Conservation (phyloP, 1,284 basidiomycete genomes). For the Ceratobasidium sp. region DNA sequence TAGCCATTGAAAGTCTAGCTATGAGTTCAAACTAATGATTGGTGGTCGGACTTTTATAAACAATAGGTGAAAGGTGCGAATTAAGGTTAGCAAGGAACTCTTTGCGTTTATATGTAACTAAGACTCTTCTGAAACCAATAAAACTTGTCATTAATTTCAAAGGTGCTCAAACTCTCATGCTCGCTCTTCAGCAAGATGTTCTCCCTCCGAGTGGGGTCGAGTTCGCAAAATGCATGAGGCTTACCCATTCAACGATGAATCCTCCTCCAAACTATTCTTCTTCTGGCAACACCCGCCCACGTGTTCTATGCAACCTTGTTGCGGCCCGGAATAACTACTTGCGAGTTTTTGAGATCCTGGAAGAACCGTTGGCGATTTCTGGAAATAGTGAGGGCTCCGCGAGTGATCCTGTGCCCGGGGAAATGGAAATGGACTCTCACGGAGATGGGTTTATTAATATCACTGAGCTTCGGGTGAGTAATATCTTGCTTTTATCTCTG, state of each 20-base stretch:
- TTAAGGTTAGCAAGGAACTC: conserved; percentile 15
- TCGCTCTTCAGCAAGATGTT: conserved; percentile 85
- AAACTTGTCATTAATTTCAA: background rate
- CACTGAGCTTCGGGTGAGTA: conserved; percentile 77
- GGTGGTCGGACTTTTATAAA: too few relatives aligned
- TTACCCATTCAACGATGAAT: conserved; percentile 77
- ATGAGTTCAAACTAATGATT: too few relatives aligned
- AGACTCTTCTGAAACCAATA: background rate
- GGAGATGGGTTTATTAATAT: conserved; percentile 86
- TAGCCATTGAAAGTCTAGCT: too few relatives aligned
- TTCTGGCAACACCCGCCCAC: conserved; percentile 55
- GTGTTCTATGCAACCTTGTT: conserved; percentile 82
- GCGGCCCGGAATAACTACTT: conserved; percentile 86
- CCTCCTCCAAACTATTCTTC: conserved; percentile 57
- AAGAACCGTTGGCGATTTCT: conserved; percentile 70
- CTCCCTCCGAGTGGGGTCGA: conserved; percentile 89
- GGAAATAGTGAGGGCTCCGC: conserved; percentile 67
- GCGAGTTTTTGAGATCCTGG: conserved; percentile 85
- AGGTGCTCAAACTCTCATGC: conserved; percentile 65
- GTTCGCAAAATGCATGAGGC: conserved; percentile 81
- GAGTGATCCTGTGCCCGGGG: conserved; percentile 70
- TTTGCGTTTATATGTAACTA: background rate
- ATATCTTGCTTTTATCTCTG: conserved; percentile 47
- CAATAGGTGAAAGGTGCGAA: background rate
- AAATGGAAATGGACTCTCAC: conserved; percentile 78